These are phyloP conservation scores for Talaromyces verruculosus DNA, from an alignment of 2,329 filamentous ascomycete genomes.

Conservation along the genomic window DNA sequence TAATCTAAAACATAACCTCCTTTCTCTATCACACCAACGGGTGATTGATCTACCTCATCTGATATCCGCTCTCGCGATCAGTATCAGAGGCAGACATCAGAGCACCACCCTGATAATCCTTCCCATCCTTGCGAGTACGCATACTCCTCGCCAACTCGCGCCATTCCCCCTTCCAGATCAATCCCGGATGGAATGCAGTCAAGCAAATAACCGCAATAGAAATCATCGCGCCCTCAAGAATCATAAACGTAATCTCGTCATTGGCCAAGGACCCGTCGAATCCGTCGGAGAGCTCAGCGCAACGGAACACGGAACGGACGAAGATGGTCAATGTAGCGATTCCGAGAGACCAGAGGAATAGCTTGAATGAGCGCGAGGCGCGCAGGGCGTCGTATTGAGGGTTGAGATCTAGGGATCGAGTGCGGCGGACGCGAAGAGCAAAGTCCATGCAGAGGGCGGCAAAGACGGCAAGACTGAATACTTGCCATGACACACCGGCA, in stretches of 20 bases:
- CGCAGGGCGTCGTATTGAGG: slow-evolving; percentile 19
- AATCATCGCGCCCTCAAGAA: slow-evolving; percentile 58
- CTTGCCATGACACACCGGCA: slow-evolving; percentile 63
- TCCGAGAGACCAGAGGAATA: slow-evolving; percentile 32
- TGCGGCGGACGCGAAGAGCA: slow-evolving; percentile 37
- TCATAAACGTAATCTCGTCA: slow-evolving; percentile 52
- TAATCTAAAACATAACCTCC: neutral
- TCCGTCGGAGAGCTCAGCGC: slow-evolving; percentile 52
- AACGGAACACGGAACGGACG: slow-evolving; percentile 51
- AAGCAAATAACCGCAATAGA: slow-evolving; percentile 46
- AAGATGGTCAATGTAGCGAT: slow-evolving; percentile 49
- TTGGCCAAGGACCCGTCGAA: slow-evolving; percentile 51
- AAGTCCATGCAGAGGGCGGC: slow-evolving; percentile 54
- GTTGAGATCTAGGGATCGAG: slow-evolving; percentile 22
- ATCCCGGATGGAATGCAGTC: slow-evolving; percentile 51
- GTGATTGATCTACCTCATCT: neutral
- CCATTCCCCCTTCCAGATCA: slow-evolving; percentile 20
- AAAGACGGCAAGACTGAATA: slow-evolving; percentile 59
- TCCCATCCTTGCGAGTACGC: slow-evolving; percentile 2
- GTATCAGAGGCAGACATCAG: neutral
- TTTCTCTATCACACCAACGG: neutral
- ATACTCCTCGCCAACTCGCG: slow-evolving; percentile 5
- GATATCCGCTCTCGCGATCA: slow-evolving; percentile 5
- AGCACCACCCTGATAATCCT: neutral
- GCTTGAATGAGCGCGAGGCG: slow-evolving; percentile 15